phyloP scores from a whole-genome alignment of 1,284 basidiomycete species.

The Cutaneotrichosporon mucoides region DNA sequence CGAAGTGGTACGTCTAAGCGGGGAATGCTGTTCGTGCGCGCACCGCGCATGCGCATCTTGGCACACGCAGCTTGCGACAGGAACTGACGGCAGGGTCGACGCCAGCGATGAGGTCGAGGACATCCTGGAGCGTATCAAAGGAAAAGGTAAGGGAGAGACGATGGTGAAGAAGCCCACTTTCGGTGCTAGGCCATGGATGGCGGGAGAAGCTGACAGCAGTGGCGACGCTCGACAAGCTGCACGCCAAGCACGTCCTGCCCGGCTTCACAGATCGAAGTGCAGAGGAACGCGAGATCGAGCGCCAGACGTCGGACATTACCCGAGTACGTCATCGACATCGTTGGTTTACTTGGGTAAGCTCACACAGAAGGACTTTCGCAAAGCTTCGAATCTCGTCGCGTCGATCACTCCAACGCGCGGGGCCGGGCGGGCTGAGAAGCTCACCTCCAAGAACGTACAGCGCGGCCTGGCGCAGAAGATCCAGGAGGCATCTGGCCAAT shows the following conservation, averaged over 20 bases:
- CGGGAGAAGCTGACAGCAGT: slow-evolving; percentile 53
- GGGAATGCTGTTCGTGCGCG: too few relatives aligned
- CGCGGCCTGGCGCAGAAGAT: slow-evolving; percentile 89
- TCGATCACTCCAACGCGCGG: slow-evolving; percentile 47
- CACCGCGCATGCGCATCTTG: background rate
- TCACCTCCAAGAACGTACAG: slow-evolving; percentile 92
- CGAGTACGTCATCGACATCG: slow-evolving; percentile 53
- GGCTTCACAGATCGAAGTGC: slow-evolving; percentile 90
- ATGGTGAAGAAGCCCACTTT: too few relatives aligned
- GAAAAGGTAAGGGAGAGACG: slow-evolving; percentile 64
- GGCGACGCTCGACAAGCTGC: slow-evolving; percentile 77
- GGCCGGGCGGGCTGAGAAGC: slow-evolving; percentile 55
- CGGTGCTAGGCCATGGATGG: too few relatives aligned
- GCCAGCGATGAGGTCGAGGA: slow-evolving; percentile 81
- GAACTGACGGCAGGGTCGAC: slow-evolving; percentile 68
- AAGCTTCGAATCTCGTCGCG: slow-evolving; percentile 70
- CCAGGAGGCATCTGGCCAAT: slow-evolving; percentile 86
- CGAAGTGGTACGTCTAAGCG: slow-evolving; percentile 59
- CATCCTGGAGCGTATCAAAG: slow-evolving; percentile 62
- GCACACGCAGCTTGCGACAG: background rate
- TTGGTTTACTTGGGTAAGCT: background rate
- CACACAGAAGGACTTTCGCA: slow-evolving; percentile 69
- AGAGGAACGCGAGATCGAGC: slow-evolving; percentile 92
- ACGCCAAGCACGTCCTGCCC: slow-evolving; percentile 91
- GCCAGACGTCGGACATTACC: slow-evolving; percentile 81